phyloP scores from a whole-genome alignment of 176 grass and related monocot species.

The Carex kokanica region DNA sequence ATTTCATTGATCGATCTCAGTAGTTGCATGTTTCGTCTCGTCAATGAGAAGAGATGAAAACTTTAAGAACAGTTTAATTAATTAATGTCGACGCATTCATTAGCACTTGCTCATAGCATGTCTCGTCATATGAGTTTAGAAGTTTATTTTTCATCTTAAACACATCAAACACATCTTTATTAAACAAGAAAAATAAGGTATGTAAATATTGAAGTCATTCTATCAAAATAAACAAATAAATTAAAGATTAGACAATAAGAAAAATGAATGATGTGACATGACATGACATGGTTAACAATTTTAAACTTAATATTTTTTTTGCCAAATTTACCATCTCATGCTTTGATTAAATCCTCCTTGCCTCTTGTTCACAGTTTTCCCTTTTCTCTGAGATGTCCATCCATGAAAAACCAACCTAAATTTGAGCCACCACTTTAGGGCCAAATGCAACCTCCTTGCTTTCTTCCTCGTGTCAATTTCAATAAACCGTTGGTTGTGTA shows the following conservation, averaged over 20 bases:
- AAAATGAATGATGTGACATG: background rate
- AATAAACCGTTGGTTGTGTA: background rate
- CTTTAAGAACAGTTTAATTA: too few relatives aligned
- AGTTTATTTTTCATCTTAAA: too few relatives aligned
- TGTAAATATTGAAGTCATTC: background rate
- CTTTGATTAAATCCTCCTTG: slow-evolving; percentile 15
- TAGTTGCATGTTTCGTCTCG: too few relatives aligned
- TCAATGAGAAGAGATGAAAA: too few relatives aligned
- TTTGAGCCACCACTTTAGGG: slow-evolving; percentile 32
- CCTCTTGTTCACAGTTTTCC: background rate
- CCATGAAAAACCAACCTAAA: slow-evolving; percentile 11
- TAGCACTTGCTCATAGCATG: too few relatives aligned
- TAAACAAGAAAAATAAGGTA: background rate
- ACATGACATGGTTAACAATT: background rate
- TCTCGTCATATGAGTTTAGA: too few relatives aligned
- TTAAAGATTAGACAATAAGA: background rate
- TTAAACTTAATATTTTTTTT: background rate
- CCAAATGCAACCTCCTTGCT: slow-evolving; percentile 25
- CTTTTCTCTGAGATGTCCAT: slow-evolving; percentile 22
- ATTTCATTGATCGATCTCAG: too few relatives aligned
- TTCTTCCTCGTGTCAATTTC: background rate
- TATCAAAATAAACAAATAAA: background rate
- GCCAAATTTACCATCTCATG: slow-evolving; percentile 22
- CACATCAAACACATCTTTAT: too few relatives aligned
- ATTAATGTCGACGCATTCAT: too few relatives aligned